Evolutionary conservation across 352 stramenopile genomes (phyloP).

Genomic region (Aphanomyces euteiches): DNA sequence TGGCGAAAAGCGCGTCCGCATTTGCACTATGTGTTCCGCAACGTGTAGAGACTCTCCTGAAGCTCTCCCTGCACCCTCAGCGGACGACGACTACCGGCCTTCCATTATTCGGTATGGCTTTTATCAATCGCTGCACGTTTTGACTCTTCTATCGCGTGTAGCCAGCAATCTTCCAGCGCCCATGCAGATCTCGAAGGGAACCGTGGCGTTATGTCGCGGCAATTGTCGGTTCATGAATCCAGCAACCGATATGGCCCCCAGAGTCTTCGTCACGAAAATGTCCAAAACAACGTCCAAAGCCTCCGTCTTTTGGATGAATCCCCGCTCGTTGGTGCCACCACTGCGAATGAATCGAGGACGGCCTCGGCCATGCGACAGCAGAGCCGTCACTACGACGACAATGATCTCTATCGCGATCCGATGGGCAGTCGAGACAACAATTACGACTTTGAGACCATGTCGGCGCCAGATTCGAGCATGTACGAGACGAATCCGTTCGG

Average conservation of each 20-base stretch:
- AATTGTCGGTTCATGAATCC: too few relatives aligned
- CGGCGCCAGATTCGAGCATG: constrained; percentile 9
- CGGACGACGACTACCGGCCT: neutral
- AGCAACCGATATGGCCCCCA: too few relatives aligned
- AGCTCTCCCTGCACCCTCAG: neutral
- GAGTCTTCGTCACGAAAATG: too few relatives aligned
- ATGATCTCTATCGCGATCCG: neutral
- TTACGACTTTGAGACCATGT: constrained; percentile 7
- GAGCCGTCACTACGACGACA: neutral
- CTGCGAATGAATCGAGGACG: neutral
- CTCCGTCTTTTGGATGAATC: neutral
- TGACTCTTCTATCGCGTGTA: too few relatives aligned
- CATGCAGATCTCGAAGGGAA: too few relatives aligned
- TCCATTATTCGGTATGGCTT: neutral
- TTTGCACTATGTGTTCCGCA: constrained; percentile 78
- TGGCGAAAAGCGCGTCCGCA: constrained; percentile 69
- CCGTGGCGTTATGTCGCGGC: too few relatives aligned
- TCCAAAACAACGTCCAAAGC: neutral
- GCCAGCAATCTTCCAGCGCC: too few relatives aligned
- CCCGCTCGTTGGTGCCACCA: neutral
- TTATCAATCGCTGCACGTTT: too few relatives aligned
- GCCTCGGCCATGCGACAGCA: neutral
- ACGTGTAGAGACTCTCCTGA: neutral
- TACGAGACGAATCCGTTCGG: constrained; percentile 29
- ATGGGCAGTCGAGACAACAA: constrained; percentile 6